Base-by-base conservation (phyloP, 495 filamentous ascomycete genomes). In the Neurospora sp. region DNA sequence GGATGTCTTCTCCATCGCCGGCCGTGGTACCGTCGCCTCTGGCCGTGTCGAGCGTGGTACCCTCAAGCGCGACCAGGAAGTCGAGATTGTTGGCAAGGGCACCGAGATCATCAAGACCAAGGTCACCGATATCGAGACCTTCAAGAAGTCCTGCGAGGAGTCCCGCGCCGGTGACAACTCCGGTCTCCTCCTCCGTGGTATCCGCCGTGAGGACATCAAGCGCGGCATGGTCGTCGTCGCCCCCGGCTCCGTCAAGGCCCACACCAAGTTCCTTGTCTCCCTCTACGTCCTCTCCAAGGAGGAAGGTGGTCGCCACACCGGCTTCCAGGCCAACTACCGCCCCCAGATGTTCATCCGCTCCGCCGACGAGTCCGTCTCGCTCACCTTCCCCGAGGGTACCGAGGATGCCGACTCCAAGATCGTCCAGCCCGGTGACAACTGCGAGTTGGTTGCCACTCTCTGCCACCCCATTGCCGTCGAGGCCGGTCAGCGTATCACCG, bases 101-200 rank as follows among this genome's bases (percentile, higher is more conserved):
- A 82, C 81, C 48, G 84, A 85, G 27, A 85, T 93, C 74, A 92
- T 97, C 85, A 97, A 96, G 89, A 98, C 96, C 80, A 98, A 97
- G 86, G 94, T 99, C 72, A 99, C 96, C 78, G 96, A 98, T 79
- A 97, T 98, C 80, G 96, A 99, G 86, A 98, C 94, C 73, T 99
- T 99, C 88, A 96, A 98, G 88, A 99, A 99, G 88, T 93, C 92
- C 68, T 97, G 94, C 83, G 93, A 96, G 70, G 93, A 97, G 83
- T 93, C 93, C 73, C 88, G 91, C 73, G 96, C 96, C 71, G 96
- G 96, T 79, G 96, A 99, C 85, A 98, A 97, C 89, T 96, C 95
- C n/a, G 96, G 96, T 80, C 91, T 99, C 27, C 89, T 99, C 31
- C 91, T 99, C 81, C 93, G 96, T 83, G 93, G 96, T 86, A 83